Evolutionary conservation across 345 rosid genomes (phyloP).

Genomic region (Eucalyptus grandis): DNA sequence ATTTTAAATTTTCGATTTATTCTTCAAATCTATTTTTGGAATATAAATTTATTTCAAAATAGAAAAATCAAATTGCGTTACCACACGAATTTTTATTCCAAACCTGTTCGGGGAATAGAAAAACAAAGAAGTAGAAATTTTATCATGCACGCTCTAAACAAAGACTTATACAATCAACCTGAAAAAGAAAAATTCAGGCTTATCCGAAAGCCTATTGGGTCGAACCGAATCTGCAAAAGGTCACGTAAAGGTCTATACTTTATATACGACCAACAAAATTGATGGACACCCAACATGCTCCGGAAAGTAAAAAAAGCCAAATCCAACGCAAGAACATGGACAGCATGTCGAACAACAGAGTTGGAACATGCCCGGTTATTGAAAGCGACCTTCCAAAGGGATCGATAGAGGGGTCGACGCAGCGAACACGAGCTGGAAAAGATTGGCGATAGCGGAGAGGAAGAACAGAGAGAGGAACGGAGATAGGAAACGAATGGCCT

Average conservation of each 20-base stretch:
- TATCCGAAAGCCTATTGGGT: background rate
- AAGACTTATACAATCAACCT: background rate
- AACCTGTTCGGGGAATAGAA: fast-evolving
- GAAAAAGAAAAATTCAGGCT: background rate
- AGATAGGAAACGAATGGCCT: background rate
- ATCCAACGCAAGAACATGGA: background rate
- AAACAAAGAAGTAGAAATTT: too few species aligned
- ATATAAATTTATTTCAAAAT: fast-evolving
- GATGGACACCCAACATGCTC: background rate
- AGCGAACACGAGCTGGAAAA: background rate
- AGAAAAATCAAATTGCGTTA: too few species aligned
- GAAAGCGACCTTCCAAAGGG: background rate
- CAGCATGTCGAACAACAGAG: background rate
- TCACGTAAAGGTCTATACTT: background rate
- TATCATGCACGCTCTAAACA: fast-evolving
- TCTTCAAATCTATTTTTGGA: fast-evolving
- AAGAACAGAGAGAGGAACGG: background rate
- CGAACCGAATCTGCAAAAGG: background rate
- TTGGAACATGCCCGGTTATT: background rate
- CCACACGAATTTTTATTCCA: fast-evolving
- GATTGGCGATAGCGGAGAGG: background rate
- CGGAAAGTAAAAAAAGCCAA: background rate
- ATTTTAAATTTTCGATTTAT: fast-evolving
- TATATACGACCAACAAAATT: background rate
- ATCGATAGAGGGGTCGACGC: background rate